These are phyloP conservation scores for Phytophthora palmivora DNA, from an alignment of 352 stramenopile genomes.

Conservation along the genomic window DNA sequence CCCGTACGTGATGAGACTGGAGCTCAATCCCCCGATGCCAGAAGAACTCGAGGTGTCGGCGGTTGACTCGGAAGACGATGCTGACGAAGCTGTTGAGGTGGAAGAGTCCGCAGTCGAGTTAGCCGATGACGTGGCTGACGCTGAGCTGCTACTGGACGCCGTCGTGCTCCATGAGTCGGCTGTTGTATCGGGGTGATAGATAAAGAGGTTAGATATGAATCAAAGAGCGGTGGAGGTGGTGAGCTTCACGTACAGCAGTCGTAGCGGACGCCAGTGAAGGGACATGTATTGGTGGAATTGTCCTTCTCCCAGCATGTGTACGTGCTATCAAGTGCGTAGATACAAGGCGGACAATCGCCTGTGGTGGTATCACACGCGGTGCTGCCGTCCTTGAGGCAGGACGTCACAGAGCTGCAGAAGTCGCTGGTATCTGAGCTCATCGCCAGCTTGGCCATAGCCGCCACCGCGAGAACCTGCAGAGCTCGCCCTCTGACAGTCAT, in stretches of 20 bases:
- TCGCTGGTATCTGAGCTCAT: slow-evolving; percentile 36
- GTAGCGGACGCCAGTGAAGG: slow-evolving; percentile 69
- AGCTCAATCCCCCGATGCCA: slow-evolving; percentile 23
- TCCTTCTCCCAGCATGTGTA: slow-evolving; percentile 77
- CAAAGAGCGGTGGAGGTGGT: slow-evolving; percentile 3
- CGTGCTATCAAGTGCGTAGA: slow-evolving; percentile 57
- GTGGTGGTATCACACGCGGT: slow-evolving; percentile 41
- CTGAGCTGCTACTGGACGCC: slow-evolving; percentile 7
- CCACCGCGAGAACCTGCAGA: slow-evolving; percentile 2
- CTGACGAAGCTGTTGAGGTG: slow-evolving; percentile 15
- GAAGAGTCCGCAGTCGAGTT: slow-evolving; percentile 5
- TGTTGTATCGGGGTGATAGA: slow-evolving; percentile 20
- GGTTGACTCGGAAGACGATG: slow-evolving; percentile 19
- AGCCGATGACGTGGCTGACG: slow-evolving; percentile 14
- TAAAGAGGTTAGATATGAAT: slow-evolving; percentile 4
- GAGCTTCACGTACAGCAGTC: slow-evolving; percentile 72
- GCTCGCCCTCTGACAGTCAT: slow-evolving; percentile 23
- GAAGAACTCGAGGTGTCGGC: slow-evolving; percentile 26
- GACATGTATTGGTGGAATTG: slow-evolving; percentile 67
- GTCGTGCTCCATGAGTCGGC: slow-evolving; percentile 43
- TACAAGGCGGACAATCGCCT: slow-evolving; percentile 65
- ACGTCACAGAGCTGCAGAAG: slow-evolving; percentile 48
- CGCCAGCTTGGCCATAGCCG: slow-evolving; percentile 3
- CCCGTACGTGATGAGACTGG: slow-evolving; percentile 51
- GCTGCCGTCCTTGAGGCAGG: slow-evolving; percentile 48